Evolutionary conservation across 805 yeast species (phyloP).

Genomic region (Dipodascus albidus): DNA sequence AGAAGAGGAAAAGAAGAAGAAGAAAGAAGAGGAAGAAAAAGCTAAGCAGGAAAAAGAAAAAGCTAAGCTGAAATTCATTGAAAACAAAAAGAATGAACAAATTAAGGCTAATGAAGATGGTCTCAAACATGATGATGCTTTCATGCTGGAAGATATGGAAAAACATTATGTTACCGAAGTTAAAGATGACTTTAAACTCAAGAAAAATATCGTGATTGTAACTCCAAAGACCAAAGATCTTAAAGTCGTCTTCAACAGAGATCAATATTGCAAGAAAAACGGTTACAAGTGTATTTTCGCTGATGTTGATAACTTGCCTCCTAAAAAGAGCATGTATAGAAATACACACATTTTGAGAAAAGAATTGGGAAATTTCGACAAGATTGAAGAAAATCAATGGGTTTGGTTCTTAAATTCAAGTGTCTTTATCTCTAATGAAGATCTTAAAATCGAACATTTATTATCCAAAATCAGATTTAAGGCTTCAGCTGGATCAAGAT

Average conservation of each 20-base stretch:
- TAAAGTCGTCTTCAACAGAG: not conserved
- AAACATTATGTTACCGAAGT: not conserved
- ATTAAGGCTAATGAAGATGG: conserved; percentile 1
- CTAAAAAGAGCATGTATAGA: not conserved
- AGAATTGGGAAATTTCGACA: not conserved
- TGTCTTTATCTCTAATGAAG: not conserved
- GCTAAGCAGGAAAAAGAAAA: conserved; percentile 5
- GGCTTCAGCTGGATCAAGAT: not conserved
- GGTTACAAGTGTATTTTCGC: not conserved
- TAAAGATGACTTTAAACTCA: not conserved
- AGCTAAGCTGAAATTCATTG: conserved; percentile 8
- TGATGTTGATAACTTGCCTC: not conserved
- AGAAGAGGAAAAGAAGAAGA: conserved; percentile 3
- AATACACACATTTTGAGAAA: not conserved
- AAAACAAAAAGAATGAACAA: conserved; percentile 1
- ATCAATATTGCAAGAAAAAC: not conserved
- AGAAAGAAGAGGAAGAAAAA: conserved; percentile 5
- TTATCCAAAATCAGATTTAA: not conserved
- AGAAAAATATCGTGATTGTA: not conserved
- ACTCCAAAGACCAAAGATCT: not conserved
- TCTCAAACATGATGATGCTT: not conserved
- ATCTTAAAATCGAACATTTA: not conserved
- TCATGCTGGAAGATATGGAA: not conserved
- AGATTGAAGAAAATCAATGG: not conserved
- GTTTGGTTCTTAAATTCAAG: not conserved